Base-by-base conservation (phyloP, 352 stramenopile genomes). In the Pilasporangium apinafurcum region DNA sequence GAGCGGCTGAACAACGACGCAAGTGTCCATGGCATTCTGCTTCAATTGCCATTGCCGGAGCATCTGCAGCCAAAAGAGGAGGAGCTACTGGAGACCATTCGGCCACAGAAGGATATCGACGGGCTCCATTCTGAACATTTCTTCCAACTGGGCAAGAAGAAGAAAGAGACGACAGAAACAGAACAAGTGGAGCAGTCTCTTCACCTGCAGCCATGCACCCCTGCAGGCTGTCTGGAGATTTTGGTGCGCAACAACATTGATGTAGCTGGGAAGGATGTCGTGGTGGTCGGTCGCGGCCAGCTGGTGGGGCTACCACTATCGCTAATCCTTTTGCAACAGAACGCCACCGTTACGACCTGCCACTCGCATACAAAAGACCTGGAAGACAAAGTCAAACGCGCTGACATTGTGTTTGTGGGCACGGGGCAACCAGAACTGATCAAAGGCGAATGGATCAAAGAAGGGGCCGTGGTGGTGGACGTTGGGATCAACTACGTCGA, bases 401-500 rank as follows among this genome's bases (percentile, higher is more conserved):
- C 95, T 1, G 97, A 99, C 63, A 92, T 99, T 50, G 87, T 99
- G 17, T 68, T 99, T 24, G 96, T 96, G 5, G 96, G 92, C 25
- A 87, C 93, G 18, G 97, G 97, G 32, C 64, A 92, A 35, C 88
- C 97, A 0, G 70, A 98, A 51, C 76, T 99, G 33, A 73, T 99
- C 22, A 95, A 96, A 52, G 86, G 78, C 35, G 75, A 89, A 27
- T 99, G 96, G 97, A 68, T 99, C 36, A 99, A 99, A 62, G 69
- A 89, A 6, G 96, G 96, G 34, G 92, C 88, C 17, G 91, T 98
- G 14, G 96, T 99, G 6, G 95, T 99, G 50, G 97, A 99, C 74
- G 95, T 99, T 16, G 97, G 97, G 14, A 99, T 99, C 61, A 99
- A 98, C 69, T 97, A 93, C 51, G 86, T 99, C 14, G 86, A 98